Conservation (phyloP, 2,329 filamentous ascomycete species). For the Aspergillus sp. region DNA sequence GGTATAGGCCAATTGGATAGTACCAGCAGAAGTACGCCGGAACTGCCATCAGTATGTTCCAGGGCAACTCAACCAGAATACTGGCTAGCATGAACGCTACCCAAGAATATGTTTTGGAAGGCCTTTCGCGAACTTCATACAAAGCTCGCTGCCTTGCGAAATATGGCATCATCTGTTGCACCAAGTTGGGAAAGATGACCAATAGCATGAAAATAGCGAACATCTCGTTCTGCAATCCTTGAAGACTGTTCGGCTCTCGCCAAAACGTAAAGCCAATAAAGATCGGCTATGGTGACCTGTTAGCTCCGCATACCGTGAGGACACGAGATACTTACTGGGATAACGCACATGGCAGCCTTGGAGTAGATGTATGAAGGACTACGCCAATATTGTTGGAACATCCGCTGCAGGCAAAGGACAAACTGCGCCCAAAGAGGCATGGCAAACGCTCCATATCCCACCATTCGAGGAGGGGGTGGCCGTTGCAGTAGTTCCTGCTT, state of each 20-base stretch:
- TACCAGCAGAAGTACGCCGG: conserved; percentile 67
- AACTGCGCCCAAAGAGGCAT: conserved; percentile 71
- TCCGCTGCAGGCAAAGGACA: conserved; percentile 66
- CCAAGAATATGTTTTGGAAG: conserved; percentile 72
- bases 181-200: conserved; percentile 67
- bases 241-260: conserved; percentile 69
- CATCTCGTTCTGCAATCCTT: conserved; percentile 87
- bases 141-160: conserved; percentile 58
- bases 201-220: conserved; percentile 82
- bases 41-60: conserved; percentile 57
- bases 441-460: conserved; percentile 74
- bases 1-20: conserved; percentile 58
- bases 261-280: conserved; percentile 85
- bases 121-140: conserved; percentile 60
- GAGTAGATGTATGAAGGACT: conserved; percentile 85
- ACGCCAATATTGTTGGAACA: conserved; percentile 89
- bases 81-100: conserved; percentile 68
- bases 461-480: conserved; percentile 43
- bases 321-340: conserved; percentile 65
- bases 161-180: conserved; percentile 56
- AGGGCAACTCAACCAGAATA: conserved; percentile 69
- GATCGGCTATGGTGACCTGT: conserved; percentile 53
- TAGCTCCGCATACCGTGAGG: not conserved
- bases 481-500: conserved; percentile 32
- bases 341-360: conserved; percentile 67